A percentile compares a stretch with the other conserved stretches of the same genome.
phyloP scores from a whole-genome alignment of 768 basidiomycete species.

The Wakefieldia striispora region DNA sequence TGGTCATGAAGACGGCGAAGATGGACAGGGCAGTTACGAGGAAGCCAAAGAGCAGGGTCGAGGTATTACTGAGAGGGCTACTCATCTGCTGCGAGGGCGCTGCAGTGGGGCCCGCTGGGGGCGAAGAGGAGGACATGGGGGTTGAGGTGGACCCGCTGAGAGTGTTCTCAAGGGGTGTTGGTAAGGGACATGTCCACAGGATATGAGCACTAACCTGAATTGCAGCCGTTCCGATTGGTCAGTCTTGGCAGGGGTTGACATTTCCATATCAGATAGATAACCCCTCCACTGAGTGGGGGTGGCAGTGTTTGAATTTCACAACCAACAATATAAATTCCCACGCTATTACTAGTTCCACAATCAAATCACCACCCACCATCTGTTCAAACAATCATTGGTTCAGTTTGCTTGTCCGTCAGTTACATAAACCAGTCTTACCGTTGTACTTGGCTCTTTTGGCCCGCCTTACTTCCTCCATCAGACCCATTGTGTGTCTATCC shows the following conservation, averaged over 20 bases:
- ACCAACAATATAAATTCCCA: not conserved
- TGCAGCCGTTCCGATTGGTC: constrained; percentile 16
- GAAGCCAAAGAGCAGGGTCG: constrained; percentile 31
- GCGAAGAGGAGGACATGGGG: constrained; percentile 23
- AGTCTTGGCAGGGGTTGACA: constrained; percentile 2
- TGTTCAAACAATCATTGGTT: not conserved
- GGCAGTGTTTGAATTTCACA: not conserved
- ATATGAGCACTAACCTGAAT: constrained; percentile 1
- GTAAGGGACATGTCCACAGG: not conserved
- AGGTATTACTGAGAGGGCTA: constrained; percentile 12
- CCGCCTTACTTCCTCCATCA: constrained; percentile 32
- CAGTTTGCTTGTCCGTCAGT: too few species aligned
- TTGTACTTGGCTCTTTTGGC: constrained; percentile 17
- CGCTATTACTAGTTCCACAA: not conserved
- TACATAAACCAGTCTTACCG: constrained; percentile 9
- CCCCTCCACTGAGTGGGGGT: not conserved
- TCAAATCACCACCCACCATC: constrained; percentile 28
- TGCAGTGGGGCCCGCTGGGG: not conserved
- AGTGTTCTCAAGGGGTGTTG: constrained; percentile 15
- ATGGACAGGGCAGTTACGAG: constrained; percentile 30
- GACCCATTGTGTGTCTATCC: constrained; percentile 58
- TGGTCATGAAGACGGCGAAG: constrained; percentile 31
- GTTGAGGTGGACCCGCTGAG: constrained; percentile 6
- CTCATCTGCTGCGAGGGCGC: not conserved
- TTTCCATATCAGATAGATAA: constrained; percentile 4